phyloP scores from a whole-genome alignment of 495 filamentous ascomycete genomes.

The Penicillium lagena region DNA sequence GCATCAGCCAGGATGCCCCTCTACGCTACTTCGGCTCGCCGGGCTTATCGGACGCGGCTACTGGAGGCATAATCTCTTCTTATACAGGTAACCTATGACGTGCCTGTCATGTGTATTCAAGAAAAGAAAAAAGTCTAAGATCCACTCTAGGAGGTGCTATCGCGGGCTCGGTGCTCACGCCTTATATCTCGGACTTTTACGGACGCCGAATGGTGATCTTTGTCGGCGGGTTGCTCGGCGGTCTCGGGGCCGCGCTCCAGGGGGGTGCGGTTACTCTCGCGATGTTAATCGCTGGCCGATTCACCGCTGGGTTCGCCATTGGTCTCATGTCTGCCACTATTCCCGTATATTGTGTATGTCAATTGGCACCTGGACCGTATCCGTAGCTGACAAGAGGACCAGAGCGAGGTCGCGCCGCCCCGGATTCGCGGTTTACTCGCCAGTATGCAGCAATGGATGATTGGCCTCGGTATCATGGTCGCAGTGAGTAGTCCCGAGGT shows the following conservation, averaged over 20 bases:
- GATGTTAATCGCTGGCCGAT: slow-evolving; percentile 49
- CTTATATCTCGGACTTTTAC: slow-evolving; percentile 36
- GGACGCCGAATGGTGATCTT: slow-evolving; percentile 43
- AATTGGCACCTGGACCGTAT: background rate
- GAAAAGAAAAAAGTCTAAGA: slow-evolving; percentile 1
- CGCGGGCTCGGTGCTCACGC: slow-evolving; percentile 41
- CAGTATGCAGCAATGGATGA: slow-evolving; percentile 38
- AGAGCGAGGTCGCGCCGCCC: slow-evolving; percentile 31
- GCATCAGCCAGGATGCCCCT: slow-evolving; percentile 39
- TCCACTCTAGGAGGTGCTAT: slow-evolving; percentile 34
- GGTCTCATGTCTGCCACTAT: slow-evolving; percentile 45
- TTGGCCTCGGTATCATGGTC: slow-evolving; percentile 40
- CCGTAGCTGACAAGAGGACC: slow-evolving; percentile 14
- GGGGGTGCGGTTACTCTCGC: slow-evolving; percentile 41
- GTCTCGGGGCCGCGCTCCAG: slow-evolving; percentile 43
- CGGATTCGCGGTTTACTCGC: slow-evolving; percentile 17
- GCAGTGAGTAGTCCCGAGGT: slow-evolving; percentile 29
- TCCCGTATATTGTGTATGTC: slow-evolving; percentile 40
- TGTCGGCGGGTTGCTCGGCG: slow-evolving; percentile 39
- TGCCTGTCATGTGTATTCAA: background rate
- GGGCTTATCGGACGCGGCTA: slow-evolving; percentile 30
- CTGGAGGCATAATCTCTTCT: slow-evolving; percentile 45
- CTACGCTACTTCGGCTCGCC: slow-evolving; percentile 29
- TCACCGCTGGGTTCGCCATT: slow-evolving; percentile 43
- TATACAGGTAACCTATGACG: slow-evolving; percentile 30